Base-by-base conservation (phyloP, 305 asterid species). In the Fraxinus latifolia region DNA sequence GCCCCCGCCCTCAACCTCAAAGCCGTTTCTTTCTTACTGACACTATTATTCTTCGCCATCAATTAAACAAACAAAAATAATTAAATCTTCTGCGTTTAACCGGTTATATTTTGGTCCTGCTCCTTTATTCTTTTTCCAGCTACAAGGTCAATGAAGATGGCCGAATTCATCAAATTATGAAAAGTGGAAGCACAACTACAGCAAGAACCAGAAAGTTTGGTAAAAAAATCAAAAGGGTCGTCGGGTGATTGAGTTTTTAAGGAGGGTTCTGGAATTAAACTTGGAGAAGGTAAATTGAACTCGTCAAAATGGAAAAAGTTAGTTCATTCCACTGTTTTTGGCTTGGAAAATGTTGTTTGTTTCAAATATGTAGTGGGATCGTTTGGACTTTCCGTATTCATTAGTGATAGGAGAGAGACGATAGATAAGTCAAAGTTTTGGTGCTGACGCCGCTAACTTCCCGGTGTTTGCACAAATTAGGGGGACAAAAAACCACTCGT, bases 1-100 rank as follows among this genome's bases (percentile, higher is more conserved):
- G 89, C 88, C 32, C 82, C 88, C 7, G 88, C 83, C 72, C 79
- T 80, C 80, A 84, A 81, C 82, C 82, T 81, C 80, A 84, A 29
- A 36, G 85, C 87, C 79, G 81, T 79, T 68, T 87, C 87, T 71
- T 84, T 87, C 37, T 68, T 68, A 14, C 39, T 68, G 12, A 11
- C 74, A 19, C 81, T 77, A 42, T 84, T 80, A 44, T 33, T 81
- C 12, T 32, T 32, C 19, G 79, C 74, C 73, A 74, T 74, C 42
- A 5, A 23, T 73, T 80, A 34, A 29, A 29, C 39, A 14, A 27
- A 29, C 39, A 12, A 29, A 68, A 68, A 3, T 25, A 11, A 68
- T 3, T 29, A 68, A 12, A 4, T 68, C 74, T 27, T 68, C 11
- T 68, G n/a, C 74, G 74, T 47, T 67, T 14, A 29, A 67, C 74